Percentiles rank a stretch among this genome's conserved stretches.
Evolutionary conservation across 106 monocot genomes (phyloP).

Genomic region (Narthecium ossifragum): DNA sequence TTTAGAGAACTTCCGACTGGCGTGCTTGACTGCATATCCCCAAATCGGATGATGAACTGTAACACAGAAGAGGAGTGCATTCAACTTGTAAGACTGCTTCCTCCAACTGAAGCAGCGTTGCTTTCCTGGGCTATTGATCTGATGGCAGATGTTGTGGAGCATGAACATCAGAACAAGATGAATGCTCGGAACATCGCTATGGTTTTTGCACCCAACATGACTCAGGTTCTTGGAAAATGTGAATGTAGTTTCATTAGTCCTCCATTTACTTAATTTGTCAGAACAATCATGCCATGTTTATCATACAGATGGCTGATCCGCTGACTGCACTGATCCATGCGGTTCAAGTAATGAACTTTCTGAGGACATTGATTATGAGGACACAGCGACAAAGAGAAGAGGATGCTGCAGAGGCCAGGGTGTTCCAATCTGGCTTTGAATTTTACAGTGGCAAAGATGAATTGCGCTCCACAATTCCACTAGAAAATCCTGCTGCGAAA

Average conservation of each 20-base stretch:
- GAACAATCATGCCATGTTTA: not conserved
- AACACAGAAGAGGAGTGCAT: constrained; percentile 72
- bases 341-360: constrained; percentile 90
- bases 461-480: constrained; percentile 9
- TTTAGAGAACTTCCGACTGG: constrained; percentile 89
- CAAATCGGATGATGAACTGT: constrained; percentile 83
- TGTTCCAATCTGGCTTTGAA: constrained; percentile 22
- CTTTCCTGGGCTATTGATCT: constrained; percentile 85
- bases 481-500: constrained; percentile 11
- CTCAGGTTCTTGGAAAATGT: constrained; percentile 45
- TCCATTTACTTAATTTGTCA: not conserved
- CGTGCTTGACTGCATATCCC: constrained; percentile 61
- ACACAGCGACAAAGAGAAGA: constrained; percentile 58
- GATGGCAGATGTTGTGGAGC: constrained; percentile 82
- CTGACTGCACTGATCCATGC: constrained; percentile 86
- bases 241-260: not conserved
- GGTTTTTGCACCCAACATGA: constrained; percentile 98
- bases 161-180: constrained; percentile 81
- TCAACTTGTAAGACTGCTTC: constrained; percentile 40
- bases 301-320: constrained; percentile 81
- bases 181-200: constrained; percentile 85
- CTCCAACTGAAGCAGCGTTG: constrained; percentile 62
- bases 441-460: constrained; percentile 34
- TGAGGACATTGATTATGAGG: constrained; percentile 67
- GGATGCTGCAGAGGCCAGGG: constrained; percentile 11